Base-by-base conservation (phyloP, 2,329 filamentous ascomycete genomes). In the Pseudovirgaria hyperparasitica region DNA sequence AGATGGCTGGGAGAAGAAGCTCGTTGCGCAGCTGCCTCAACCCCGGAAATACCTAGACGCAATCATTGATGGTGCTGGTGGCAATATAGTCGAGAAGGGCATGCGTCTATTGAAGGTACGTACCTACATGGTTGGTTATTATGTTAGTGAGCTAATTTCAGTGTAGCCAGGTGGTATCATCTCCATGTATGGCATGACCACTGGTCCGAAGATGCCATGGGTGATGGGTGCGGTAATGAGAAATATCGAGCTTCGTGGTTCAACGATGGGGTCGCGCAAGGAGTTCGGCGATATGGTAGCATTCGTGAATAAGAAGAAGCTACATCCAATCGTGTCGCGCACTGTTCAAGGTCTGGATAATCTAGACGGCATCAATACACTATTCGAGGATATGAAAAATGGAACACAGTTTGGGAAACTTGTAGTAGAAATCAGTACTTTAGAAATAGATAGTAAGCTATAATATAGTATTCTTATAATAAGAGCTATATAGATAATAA, bases 221-320 rank as follows among this genome's bases (percentile, higher is more conserved):
- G 45, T 71, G 9, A 93, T 94, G 81, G 57, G 64, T 33, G 85
- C 85, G 0, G 79, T 90, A 9, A 55, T 96, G 34, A 81, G 77
- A 53, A 93, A 96, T 45, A 70, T 94, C 28, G 87, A 96, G 24
- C 65, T 96, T 16, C 70, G 70, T 25, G 87, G 90, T 11, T 76
- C 72, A 9, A 94, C 86, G 0, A 93, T 96, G 86, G 87, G 87
- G 1, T 92, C 82, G 16, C 68, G 81, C 23, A 75, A 72, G 46
- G 90, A 96, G 57, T 96, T 94, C 46, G 63, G 63, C n/a, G 82
- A 90, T 13, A 93, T 96, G 84, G 66, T 94, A 5, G 64, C 67
- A 2, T 93, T 93, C 56, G 79, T 94, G 19, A 64, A 65, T 9
- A 57, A 74, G 36, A 72, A 82, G 37, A 69, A 76, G 45, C 75